Conservation (phyloP, 768 basidiomycete species). For the Rickenella mellea region DNA sequence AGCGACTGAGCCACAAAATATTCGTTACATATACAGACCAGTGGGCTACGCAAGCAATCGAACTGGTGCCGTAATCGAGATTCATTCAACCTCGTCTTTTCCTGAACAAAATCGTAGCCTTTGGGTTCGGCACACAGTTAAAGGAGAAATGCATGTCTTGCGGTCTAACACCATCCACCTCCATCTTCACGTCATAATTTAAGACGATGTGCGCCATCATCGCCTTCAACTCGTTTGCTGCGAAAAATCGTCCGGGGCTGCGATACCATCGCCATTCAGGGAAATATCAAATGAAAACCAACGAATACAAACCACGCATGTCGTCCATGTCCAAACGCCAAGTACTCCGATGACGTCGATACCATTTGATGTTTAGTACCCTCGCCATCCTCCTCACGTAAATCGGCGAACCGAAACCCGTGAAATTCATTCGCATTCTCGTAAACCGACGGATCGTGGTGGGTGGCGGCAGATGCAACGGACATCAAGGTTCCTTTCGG, state of each 20-base stretch:
- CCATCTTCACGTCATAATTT: conserved; percentile 30
- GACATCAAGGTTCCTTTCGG: conserved; percentile 22
- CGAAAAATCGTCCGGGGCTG: conserved; percentile 39
- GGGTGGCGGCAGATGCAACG: conserved; percentile 18
- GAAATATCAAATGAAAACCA: background rate
- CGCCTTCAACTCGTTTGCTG: conserved; percentile 34
- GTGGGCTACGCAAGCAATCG: too few species aligned
- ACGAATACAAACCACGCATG: conserved; percentile 14
- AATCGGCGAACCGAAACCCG: conserved; percentile 29
- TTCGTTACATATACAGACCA: too few species aligned
- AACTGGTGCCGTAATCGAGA: too few species aligned
- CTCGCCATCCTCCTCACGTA: conserved; percentile 12
- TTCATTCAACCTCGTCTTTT: too few species aligned
- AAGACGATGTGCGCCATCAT: conserved; percentile 31
- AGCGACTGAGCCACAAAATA: too few species aligned
- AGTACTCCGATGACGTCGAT: conserved; percentile 17
- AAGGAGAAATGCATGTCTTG: conserved; percentile 19
- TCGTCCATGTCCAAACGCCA: conserved; percentile 14
- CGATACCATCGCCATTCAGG: background rate
- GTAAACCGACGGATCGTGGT: conserved; percentile 24
- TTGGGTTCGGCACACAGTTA: conserved; percentile 20
- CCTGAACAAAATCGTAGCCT: conserved; percentile 22
- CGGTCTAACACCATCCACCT: conserved; percentile 24
- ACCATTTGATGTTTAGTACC: conserved; percentile 12
- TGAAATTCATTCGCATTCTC: conserved; percentile 24